Evolutionary conservation across 164 flowering plant species (phyloP).

Genomic region (Sedum album): DNA sequence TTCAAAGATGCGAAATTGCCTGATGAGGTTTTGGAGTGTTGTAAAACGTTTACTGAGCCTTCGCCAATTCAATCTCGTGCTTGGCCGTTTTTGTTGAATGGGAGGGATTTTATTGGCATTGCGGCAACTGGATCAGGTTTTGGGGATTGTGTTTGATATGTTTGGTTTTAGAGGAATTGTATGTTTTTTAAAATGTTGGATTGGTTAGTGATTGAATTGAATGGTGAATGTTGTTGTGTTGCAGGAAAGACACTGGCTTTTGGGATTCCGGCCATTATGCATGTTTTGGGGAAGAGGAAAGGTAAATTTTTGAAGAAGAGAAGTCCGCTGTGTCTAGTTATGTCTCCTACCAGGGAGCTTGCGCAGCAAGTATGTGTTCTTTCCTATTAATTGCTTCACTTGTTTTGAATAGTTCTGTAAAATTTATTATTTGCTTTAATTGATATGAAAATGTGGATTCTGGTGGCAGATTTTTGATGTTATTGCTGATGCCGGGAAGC

Average conservation of each 20-base stretch:
- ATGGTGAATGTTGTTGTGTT: background rate
- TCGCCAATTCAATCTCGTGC: constrained; percentile 82
- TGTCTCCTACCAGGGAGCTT: constrained; percentile 95
- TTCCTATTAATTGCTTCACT: background rate
- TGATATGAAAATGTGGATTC: background rate
- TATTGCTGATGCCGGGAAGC: constrained; percentile 65
- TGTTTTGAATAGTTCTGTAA: background rate
- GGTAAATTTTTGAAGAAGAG: constrained; percentile 27
- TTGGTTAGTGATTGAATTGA: background rate
- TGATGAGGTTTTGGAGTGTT: constrained; percentile 54
- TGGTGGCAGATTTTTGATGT: constrained; percentile 74
- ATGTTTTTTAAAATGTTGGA: background rate
- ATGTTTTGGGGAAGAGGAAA: constrained; percentile 50
- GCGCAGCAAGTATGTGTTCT: constrained; percentile 75
- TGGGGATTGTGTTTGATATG: background rate
- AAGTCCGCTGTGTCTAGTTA: constrained; percentile 70
- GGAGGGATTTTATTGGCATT: constrained; percentile 85
- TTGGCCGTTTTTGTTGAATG: constrained; percentile 83
- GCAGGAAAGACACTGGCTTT: constrained; percentile 92
- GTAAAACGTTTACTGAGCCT: constrained; percentile 54
- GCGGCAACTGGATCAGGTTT: constrained; percentile 84
- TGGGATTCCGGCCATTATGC: constrained; percentile 90
- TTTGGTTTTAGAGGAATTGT: background rate
- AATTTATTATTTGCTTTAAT: background rate
- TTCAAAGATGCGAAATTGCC: constrained; percentile 49